A percentile compares a stretch with the other conserved stretches of the same genome.
These are phyloP conservation scores for Agaricus bisporus DNA, from an alignment of 768 basidiomycete genomes.

Conservation along the genomic window DNA sequence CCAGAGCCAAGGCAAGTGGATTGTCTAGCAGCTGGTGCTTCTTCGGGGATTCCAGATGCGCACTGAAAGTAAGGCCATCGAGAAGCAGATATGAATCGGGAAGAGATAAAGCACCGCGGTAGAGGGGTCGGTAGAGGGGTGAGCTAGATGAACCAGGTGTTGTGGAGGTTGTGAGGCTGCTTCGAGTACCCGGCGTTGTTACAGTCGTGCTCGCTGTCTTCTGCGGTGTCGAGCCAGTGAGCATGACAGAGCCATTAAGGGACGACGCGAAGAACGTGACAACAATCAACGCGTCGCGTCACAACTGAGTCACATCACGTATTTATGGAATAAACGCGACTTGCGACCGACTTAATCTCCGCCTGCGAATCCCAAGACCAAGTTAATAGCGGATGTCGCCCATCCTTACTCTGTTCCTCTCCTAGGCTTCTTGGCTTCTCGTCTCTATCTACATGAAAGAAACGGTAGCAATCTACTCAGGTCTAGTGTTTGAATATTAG, in stretches of 20 bases:
- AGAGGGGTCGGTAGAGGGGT: slow-evolving; percentile 51
- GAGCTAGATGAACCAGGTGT: slow-evolving; percentile 11
- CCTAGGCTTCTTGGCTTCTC: no score
- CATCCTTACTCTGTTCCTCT: not conserved
- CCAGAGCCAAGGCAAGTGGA: slow-evolving; percentile 64
- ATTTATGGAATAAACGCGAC: not conserved
- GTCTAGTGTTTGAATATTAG: not conserved
- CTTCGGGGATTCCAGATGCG: slow-evolving; percentile 35
- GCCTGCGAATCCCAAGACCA: not conserved
- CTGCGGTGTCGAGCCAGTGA: not conserved
- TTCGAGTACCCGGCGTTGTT: not conserved
- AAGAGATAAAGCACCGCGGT: slow-evolving; percentile 68
- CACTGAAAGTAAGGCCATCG: slow-evolving; percentile 68
- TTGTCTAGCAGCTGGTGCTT: slow-evolving; percentile 50
- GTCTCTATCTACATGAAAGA: no score
- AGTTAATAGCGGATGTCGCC: no score
- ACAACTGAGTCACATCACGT: not conserved
- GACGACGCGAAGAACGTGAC: not conserved
- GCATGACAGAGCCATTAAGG: not conserved
- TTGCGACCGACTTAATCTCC: not conserved
- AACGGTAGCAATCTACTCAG: no score
- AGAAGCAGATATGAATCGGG: slow-evolving; percentile 68
- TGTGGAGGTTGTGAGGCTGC: slow-evolving; percentile 1
- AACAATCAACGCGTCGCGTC: slow-evolving; percentile 6
- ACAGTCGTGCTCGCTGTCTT: not conserved